Percentiles rank a stretch among this genome's conserved stretches.
phyloP scores from a whole-genome alignment of 1,284 basidiomycete genomes.

The Marasmius fiardii region DNA sequence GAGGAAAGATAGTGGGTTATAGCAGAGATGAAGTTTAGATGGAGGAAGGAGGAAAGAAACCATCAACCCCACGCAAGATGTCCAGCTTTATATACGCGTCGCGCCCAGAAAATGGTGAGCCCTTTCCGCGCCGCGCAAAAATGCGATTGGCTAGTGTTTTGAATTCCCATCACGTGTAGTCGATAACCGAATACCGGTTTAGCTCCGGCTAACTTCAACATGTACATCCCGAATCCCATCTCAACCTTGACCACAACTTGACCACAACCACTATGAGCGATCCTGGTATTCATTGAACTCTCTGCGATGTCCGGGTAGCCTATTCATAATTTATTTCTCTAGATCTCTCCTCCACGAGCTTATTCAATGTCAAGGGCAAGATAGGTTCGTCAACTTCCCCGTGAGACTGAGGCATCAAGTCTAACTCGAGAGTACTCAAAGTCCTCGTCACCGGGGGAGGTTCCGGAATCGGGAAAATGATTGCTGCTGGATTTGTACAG shows the following conservation, averaged over 20 bases:
- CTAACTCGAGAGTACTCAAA: conserved; percentile 22
- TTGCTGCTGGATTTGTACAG: conserved; percentile 75
- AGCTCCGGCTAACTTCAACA: too few relatives aligned
- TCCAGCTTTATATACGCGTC: background rate
- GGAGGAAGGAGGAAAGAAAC: background rate
- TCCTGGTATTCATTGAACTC: too few relatives aligned
- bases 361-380: conserved; percentile 77
- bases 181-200: too few relatives aligned
- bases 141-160: background rate
- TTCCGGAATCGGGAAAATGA: conserved; percentile 79
- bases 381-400: conserved; percentile 44
- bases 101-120: background rate
- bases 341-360: conserved; percentile 58
- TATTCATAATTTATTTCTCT: background rate
- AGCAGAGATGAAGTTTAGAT: too few relatives aligned
- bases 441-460: conserved; percentile 81
- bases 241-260: too few relatives aligned
- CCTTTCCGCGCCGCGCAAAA: background rate
- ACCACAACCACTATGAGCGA: too few relatives aligned
- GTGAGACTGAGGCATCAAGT: conserved; percentile 4
- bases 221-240: too few relatives aligned
- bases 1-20: too few relatives aligned
- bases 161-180: background rate
- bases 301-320: too few relatives aligned
- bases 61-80: background rate